Evolutionary conservation across 805 yeast genomes (phyloP).

Genomic region (Monosporozyma unispora): DNA sequence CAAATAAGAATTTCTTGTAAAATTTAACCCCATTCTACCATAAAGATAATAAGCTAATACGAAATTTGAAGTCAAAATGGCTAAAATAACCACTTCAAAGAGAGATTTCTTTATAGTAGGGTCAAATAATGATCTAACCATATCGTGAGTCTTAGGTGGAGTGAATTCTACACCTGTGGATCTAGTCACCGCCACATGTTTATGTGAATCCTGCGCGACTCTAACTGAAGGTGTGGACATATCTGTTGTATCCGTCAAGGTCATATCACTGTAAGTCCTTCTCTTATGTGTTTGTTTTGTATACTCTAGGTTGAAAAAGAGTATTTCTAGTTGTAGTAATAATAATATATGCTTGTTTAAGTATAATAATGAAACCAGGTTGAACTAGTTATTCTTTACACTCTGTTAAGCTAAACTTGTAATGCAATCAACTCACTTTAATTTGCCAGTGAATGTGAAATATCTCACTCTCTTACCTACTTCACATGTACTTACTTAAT

Average conservation of each 20-base stretch:
- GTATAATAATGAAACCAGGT: background rate
- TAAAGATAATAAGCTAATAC: conserved; percentile 26
- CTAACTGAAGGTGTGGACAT: background rate
- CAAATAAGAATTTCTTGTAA: conserved; percentile 35
- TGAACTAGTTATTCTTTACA: background rate
- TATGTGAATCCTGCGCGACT: background rate
- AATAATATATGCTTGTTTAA: background rate
- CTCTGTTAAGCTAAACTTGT: background rate
- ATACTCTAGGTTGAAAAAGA: background rate
- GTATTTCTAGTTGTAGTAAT: background rate
- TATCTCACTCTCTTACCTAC: no score
- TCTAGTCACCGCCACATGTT: conserved; percentile 20
- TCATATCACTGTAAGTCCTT: background rate
- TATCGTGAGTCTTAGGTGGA: conserved; percentile 58
- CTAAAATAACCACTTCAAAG: conserved; percentile 52
- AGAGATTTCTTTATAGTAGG: conserved; percentile 62
- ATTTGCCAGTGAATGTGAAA: no score
- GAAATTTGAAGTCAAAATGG: conserved; percentile 33
- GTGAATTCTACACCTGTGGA: conserved; percentile 27
- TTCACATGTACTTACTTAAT: no score
- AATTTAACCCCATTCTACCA: conserved; percentile 11
- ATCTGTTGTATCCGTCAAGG: background rate
- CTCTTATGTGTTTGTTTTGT: background rate
- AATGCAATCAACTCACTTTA: no score
- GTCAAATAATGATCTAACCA: conserved; percentile 74